Percentiles rank a stretch among this genome's conserved stretches.
Evolutionary conservation across 208 protist genomes (phyloP).

Genomic region (Trypanosoma scelopori): DNA sequence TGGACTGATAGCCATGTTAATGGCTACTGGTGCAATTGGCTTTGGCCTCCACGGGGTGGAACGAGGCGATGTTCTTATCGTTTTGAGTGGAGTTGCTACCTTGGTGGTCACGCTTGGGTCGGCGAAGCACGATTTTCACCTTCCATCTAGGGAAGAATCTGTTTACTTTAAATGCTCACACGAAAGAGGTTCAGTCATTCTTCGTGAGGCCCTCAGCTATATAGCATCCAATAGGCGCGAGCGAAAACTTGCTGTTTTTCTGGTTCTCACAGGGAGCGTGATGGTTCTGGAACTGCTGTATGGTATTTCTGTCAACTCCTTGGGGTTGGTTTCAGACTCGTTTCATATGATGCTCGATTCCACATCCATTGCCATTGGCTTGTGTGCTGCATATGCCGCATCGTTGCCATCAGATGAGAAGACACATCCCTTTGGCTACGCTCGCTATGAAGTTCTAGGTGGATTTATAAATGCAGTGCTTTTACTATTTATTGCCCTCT

Average conservation of each 20-base stretch:
- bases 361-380: constrained; percentile 92
- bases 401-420: constrained; percentile 86
- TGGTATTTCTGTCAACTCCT: constrained; percentile 68
- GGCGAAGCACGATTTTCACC: neutral
- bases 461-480: constrained; percentile 89
- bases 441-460: constrained; percentile 76
- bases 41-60: neutral
- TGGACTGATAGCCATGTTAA: constrained; percentile 4
- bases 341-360: constrained; percentile 98
- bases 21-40: neutral
- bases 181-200: constrained; percentile 9
- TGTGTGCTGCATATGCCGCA: constrained; percentile 89
- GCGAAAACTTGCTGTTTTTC: constrained; percentile 62
- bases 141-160: constrained; percentile 6
- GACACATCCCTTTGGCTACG: constrained; percentile 80
- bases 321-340: constrained; percentile 95
- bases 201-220: constrained; percentile 12
- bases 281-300: constrained; percentile 88
- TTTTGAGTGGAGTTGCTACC: constrained; percentile 13
- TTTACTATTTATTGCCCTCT: constrained; percentile 75
- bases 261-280: constrained; percentile 64
- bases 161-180: neutral
- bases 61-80: neutral
- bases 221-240: constrained; percentile 37
- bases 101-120: constrained; percentile 7